These are phyloP conservation scores for Fusarium sp. DNA, from an alignment of 2,329 filamentous ascomycete genomes.

Conservation along the genomic window DNA sequence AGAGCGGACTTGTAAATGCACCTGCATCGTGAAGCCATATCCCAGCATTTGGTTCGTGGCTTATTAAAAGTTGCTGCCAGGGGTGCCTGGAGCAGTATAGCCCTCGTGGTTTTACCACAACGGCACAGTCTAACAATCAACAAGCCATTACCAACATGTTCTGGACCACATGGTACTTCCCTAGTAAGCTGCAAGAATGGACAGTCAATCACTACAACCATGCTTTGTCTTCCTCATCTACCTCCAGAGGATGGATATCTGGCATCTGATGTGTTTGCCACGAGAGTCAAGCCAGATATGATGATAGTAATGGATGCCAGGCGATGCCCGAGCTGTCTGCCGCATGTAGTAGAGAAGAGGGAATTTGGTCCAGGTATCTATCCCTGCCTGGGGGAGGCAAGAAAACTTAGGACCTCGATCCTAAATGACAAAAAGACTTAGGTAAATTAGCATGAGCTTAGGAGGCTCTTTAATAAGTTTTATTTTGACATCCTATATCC, in stretches of 20 bases:
- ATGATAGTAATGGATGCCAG: neutral
- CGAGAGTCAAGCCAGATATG: neutral
- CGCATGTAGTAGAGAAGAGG: neutral
- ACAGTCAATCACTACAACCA: neutral
- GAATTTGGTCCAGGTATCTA: neutral
- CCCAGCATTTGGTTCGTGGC: slow-evolving; percentile 29
- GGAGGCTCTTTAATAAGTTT: too few relatives aligned
- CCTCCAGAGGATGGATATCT: neutral
- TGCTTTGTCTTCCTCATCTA: neutral
- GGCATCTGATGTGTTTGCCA: neutral
- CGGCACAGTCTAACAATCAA: slow-evolving; percentile 3
- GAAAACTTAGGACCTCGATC: too few relatives aligned
- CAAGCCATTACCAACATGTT: neutral
- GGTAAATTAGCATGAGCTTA: too few relatives aligned
- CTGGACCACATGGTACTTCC: slow-evolving; percentile 3
- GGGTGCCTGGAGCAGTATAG: slow-evolving; percentile 8
- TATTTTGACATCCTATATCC: too few relatives aligned
- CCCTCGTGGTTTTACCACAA: slow-evolving; percentile 11
- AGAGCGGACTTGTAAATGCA: slow-evolving; percentile 24
- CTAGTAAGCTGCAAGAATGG: neutral
- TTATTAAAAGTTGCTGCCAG: slow-evolving; percentile 30
- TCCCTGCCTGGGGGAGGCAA: neutral
- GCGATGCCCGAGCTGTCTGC: neutral
- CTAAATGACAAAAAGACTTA: too few relatives aligned
- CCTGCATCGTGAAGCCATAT: slow-evolving; percentile 30